phyloP scores from a whole-genome alignment of 441 rosid species.

The Pelargonium fulgidum region DNA sequence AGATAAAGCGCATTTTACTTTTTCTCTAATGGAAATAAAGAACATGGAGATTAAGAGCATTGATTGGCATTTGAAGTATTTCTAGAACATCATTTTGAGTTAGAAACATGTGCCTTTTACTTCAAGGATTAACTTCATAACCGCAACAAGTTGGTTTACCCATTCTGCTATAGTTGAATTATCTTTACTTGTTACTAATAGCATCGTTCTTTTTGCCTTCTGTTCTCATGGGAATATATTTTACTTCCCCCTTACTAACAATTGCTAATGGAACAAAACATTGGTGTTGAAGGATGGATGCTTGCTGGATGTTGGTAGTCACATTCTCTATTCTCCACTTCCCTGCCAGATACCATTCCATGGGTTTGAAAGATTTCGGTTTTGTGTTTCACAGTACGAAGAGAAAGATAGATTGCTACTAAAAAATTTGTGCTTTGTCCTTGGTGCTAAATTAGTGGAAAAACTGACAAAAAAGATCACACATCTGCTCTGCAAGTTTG shows the following conservation, averaged over 20 bases:
- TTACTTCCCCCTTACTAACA: conserved; percentile 17
- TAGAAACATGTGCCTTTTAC: not conserved
- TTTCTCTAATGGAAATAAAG: not conserved
- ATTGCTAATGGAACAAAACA: conserved; percentile 23
- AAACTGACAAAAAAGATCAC: conserved; percentile 71
- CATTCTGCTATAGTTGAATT: not conserved
- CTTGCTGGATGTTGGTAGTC: conserved; percentile 76
- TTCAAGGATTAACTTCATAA: not conserved
- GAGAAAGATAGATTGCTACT: conserved; percentile 68
- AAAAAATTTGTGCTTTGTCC: conserved; percentile 73
- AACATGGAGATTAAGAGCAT: not conserved
- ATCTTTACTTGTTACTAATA: not conserved
- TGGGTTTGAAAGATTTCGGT: conserved; percentile 64
- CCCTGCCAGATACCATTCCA: conserved; percentile 80
- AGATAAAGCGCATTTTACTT: not conserved
- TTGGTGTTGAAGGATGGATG: conserved; percentile 64
- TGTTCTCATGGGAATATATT: conserved; percentile 1
- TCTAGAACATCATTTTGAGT: not conserved
- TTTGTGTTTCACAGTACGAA: conserved; percentile 82
- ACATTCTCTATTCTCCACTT: conserved; percentile 86
- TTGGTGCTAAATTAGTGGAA: conserved; percentile 71
- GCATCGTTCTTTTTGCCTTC: not conserved
- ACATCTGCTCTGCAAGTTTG: conserved; percentile 77
- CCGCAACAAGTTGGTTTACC: not conserved
- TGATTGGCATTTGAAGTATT: not conserved